phyloP scores from a whole-genome alignment of 345 rosid species.

The Tarenaya hassleriana region DNA sequence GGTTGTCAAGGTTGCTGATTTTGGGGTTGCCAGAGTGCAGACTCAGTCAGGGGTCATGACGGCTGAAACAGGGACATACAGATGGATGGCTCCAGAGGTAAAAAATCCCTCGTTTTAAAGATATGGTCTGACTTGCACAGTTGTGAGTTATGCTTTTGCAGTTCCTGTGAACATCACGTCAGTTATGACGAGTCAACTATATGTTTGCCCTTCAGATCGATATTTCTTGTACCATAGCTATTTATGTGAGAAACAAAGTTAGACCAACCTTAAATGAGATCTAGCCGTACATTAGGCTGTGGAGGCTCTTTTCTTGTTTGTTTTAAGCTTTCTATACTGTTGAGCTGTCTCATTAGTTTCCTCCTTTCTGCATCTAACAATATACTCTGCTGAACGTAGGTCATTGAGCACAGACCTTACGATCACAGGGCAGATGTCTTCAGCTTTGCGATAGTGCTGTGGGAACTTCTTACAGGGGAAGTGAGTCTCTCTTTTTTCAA shows the following conservation, averaged over 20 bases:
- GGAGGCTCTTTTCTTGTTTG: not conserved
- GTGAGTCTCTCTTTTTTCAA: slow-evolving; percentile 33
- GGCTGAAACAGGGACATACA: slow-evolving; percentile 97
- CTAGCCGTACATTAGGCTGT: not conserved
- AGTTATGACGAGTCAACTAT: not conserved
- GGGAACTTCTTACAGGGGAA: slow-evolving; percentile 96
- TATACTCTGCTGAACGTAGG: slow-evolving; percentile 45
- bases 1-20: slow-evolving; percentile 98
- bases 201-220: not conserved
- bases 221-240: too few species aligned
- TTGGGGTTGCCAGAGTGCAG: slow-evolving; percentile 97
- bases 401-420: slow-evolving; percentile 86
- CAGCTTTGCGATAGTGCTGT: slow-evolving; percentile 77
- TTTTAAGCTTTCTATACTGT: too few species aligned
- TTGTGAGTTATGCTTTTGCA: slow-evolving; percentile 1
- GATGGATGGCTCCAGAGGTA: slow-evolving; percentile 99
- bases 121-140: not conserved
- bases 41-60: slow-evolving; percentile 91
- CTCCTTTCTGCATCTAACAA: slow-evolving; percentile 8
- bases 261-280: not conserved
- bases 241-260: too few species aligned
- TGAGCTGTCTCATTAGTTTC: not conserved
- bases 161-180: not conserved
- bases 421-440: slow-evolving; percentile 90
- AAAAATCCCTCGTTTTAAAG: slow-evolving; percentile 13